These are phyloP conservation scores for Linderina pennispora DNA, from an alignment of 192 early-diverging fungal species.

Conservation along the genomic window DNA sequence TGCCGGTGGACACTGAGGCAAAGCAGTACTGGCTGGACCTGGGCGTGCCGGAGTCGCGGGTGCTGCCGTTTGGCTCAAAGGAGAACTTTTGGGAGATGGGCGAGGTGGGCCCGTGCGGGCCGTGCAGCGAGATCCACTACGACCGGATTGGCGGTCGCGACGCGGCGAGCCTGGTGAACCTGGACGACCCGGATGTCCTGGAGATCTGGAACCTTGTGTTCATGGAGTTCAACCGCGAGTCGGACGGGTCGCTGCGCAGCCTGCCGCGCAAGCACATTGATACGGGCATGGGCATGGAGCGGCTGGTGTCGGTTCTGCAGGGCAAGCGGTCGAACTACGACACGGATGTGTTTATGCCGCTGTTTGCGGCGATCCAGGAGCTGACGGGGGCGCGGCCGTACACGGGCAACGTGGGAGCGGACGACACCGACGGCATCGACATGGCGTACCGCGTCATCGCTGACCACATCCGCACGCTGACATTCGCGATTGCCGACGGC, in stretches of 20 bases:
- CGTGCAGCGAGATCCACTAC: constrained; percentile 97
- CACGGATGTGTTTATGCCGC: constrained; percentile 83
- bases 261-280: constrained; percentile 97
- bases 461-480: constrained; percentile 94
- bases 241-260: constrained; percentile 75
- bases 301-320: constrained; percentile 91
- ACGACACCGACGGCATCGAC: constrained; percentile 91
- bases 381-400: constrained; percentile 83
- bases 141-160: constrained; percentile 95
- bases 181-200: constrained; percentile 95
- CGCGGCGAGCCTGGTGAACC: constrained; percentile 82
- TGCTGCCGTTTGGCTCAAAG: constrained; percentile 83
- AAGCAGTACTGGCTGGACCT: constrained; percentile 86
- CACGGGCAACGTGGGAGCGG: constrained; percentile 78
- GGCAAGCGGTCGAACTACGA: constrained; percentile 97
- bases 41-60: constrained; percentile 74
- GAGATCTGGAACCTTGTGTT: constrained; percentile 99
- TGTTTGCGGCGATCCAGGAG: constrained; percentile 78
- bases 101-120: constrained; percentile 94
- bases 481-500: constrained; percentile 95
- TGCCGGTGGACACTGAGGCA: constrained; percentile 85
- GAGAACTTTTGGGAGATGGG: constrained; percentile 99
- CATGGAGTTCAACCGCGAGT: constrained; percentile 98
- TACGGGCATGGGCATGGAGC: constrained; percentile 96
- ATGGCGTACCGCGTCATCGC: constrained; percentile 98